Evolutionary conservation across 805 yeast species (phyloP).

Genomic region (Pichia phayaonensis): DNA sequence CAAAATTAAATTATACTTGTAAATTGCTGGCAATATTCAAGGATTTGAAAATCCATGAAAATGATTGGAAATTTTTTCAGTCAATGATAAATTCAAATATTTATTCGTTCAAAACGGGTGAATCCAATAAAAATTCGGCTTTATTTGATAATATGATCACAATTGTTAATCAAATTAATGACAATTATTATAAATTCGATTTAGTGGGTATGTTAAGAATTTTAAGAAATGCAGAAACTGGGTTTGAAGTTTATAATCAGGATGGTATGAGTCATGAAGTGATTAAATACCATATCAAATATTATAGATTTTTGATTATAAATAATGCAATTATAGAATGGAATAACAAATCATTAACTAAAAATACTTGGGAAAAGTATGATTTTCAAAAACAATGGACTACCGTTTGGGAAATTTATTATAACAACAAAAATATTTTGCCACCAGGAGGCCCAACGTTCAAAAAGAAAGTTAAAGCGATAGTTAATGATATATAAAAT

Average conservation of each 20-base stretch:
- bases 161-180: background rate
- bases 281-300: background rate
- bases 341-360: background rate
- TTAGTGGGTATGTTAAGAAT: slow-evolving; percentile 2
- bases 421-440: background rate
- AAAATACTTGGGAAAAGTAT: slow-evolving; percentile 1
- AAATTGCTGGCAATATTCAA: background rate
- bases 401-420: slow-evolving; percentile 9
- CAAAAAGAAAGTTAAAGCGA: background rate
- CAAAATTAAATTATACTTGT: background rate
- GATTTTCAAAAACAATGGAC: slow-evolving; percentile 6
- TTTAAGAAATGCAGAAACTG: slow-evolving; percentile 6
- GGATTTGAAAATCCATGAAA: background rate
- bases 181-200: background rate
- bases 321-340: slow-evolving; percentile 4
- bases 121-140: background rate
- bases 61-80: slow-evolving; percentile 1
- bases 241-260: slow-evolving; percentile 1
- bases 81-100: background rate
- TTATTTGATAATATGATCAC: background rate
- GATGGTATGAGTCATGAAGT: background rate
- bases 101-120: background rate
- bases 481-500: background rate
- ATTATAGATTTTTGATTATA: slow-evolving; percentile 1
- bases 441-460: slow-evolving; percentile 6